These are phyloP conservation scores for Pythium dissotocum DNA, from an alignment of 352 stramenopile genomes.

Conservation along the genomic window DNA sequence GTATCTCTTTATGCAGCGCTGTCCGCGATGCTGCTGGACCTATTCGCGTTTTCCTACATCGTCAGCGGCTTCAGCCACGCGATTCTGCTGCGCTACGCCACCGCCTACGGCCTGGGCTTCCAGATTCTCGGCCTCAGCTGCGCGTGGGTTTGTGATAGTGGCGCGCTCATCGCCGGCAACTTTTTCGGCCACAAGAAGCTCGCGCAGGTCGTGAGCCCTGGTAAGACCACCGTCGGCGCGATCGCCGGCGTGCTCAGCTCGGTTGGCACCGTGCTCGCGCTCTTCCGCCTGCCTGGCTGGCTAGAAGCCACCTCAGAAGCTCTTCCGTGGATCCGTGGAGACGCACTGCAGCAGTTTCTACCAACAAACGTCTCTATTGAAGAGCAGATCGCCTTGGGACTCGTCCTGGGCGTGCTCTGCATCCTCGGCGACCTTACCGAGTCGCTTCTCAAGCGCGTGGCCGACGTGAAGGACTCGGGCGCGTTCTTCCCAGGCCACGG, in stretches of 20 bases:
- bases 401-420: constrained; percentile 53
- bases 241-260: constrained; percentile 53
- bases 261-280: constrained; percentile 38
- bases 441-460: constrained; percentile 71
- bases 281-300: constrained; percentile 38
- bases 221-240: constrained; percentile 63
- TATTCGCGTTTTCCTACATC: constrained; percentile 63
- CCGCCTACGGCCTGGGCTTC: constrained; percentile 53
- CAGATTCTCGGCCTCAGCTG: constrained; percentile 63
- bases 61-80: constrained; percentile 61
- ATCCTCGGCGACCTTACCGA: constrained; percentile 69
- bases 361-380: constrained; percentile 30
- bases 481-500: constrained; percentile 74
- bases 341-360: constrained; percentile 24
- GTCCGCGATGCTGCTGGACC: constrained; percentile 46
- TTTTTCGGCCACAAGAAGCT: constrained; percentile 60
- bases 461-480: constrained; percentile 70
- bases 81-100: constrained; percentile 55
- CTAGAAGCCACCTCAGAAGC: constrained; percentile 14
- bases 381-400: constrained; percentile 46
- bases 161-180: constrained; percentile 53
- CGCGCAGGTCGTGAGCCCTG: constrained; percentile 64
- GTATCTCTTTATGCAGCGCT: constrained; percentile 1
- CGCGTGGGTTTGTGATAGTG: constrained; percentile 71
- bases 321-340: not conserved